Evolutionary conservation across 139 green algal species (phyloP).

Genomic region (Chlamydomonas urium): DNA sequence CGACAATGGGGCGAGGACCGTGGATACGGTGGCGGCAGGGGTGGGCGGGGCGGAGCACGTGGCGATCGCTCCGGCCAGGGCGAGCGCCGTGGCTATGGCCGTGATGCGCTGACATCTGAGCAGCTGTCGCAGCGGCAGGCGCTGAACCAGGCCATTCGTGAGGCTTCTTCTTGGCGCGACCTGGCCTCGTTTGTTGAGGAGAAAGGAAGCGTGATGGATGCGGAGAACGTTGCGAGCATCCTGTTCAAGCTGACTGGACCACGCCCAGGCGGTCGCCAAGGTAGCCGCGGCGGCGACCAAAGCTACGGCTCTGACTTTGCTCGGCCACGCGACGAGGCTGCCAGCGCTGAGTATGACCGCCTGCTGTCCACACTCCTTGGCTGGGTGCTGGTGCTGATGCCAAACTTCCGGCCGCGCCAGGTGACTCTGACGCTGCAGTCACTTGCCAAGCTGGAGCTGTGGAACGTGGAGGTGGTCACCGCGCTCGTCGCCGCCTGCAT

Average conservation of each 20-base stretch:
- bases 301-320: neutral
- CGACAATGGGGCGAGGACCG: neutral
- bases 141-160: slow-evolving; percentile 16
- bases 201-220: slow-evolving; percentile 16
- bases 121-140: neutral
- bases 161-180: slow-evolving; percentile 4
- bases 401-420: slow-evolving; percentile 14
- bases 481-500: neutral
- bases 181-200: slow-evolving; percentile 16
- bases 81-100: neutral
- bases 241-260: slow-evolving; percentile 14
- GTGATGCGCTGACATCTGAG: neutral
- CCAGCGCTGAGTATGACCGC: slow-evolving; percentile 7
- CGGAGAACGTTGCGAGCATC: slow-evolving; percentile 19
- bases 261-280: neutral
- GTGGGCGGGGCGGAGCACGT: neutral
- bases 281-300: neutral
- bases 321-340: neutral
- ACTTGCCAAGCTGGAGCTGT: slow-evolving; percentile 27
- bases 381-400: slow-evolving; percentile 11
- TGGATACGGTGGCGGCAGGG: neutral
- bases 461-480: slow-evolving; percentile 25
- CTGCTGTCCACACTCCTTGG: slow-evolving; percentile 26
- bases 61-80: neutral
- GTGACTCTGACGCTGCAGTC: slow-evolving; percentile 16